phyloP scores from a whole-genome alignment of 768 basidiomycete species.

The Wakefieldia striispora region DNA sequence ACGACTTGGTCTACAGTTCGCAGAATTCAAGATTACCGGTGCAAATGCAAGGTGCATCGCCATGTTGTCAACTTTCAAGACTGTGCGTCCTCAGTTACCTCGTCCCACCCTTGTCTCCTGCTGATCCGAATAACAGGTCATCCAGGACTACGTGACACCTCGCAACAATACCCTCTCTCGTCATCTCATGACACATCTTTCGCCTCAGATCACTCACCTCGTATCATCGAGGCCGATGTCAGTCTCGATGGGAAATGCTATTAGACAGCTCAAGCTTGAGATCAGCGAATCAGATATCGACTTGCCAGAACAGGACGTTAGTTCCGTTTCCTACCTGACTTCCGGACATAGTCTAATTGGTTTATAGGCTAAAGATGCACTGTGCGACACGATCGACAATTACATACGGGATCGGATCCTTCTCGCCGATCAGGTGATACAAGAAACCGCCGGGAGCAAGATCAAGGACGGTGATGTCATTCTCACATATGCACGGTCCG shows the following conservation, averaged over 20 bases:
- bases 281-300: constrained; percentile 92
- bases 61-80: constrained; percentile 87
- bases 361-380: constrained; percentile 76
- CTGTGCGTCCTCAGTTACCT: constrained; percentile 47
- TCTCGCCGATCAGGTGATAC: constrained; percentile 90
- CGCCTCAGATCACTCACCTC: constrained; percentile 89
- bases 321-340: constrained; percentile 13
- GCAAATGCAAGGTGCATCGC: constrained; percentile 96
- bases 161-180: constrained; percentile 83
- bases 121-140: constrained; percentile 54
- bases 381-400: constrained; percentile 84
- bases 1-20: constrained; percentile 84
- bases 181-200: constrained; percentile 88
- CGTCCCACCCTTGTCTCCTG: background rate
- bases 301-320: constrained; percentile 90
- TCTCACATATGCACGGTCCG: constrained; percentile 87
- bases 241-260: constrained; percentile 92
- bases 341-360: background rate
- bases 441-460: constrained; percentile 84
- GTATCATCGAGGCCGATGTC: constrained; percentile 88
- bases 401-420: constrained; percentile 95
- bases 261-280: constrained; percentile 91
- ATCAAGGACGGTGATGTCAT: constrained; percentile 94
- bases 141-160: constrained; percentile 87
- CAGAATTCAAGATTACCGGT: constrained; percentile 89